phyloP scores from a whole-genome alignment of 2,329 filamentous ascomycete genomes.

The Sclerotinia spermophila region DNA sequence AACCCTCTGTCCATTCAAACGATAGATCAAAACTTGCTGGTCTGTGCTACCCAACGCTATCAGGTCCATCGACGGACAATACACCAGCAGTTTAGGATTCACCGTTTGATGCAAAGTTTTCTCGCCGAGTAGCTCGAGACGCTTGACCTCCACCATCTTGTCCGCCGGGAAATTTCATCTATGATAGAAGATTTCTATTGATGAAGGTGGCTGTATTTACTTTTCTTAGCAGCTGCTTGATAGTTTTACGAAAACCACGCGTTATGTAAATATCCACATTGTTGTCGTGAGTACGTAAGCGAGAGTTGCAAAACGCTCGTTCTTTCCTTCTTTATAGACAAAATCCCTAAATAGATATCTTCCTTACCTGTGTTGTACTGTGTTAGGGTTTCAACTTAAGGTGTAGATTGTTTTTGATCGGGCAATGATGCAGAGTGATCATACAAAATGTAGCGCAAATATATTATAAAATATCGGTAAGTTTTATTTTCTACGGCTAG shows the following conservation, averaged over 20 bases:
- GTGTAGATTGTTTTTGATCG: background rate
- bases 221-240: constrained; percentile 1
- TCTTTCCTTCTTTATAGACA: background rate
- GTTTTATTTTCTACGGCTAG: constrained; percentile 24
- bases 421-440: background rate
- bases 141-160: constrained; percentile 24
- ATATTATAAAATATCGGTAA: background rate
- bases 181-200: background rate
- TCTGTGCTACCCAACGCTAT: constrained; percentile 68
- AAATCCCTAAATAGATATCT: background rate
- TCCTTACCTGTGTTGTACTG: background rate
- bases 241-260: background rate
- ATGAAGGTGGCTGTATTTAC: background rate
- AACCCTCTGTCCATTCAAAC: constrained; percentile 70
- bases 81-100: constrained; percentile 58
- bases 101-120: constrained; percentile 55
- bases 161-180: background rate
- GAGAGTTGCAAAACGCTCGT: constrained; percentile 2
- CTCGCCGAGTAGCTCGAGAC: constrained; percentile 48
- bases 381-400: background rate
- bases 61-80: constrained; percentile 83
- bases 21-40: constrained; percentile 69
- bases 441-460: background rate
- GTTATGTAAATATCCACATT: constrained; percentile 5
- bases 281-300: constrained; percentile 13